These are phyloP conservation scores for Neurospora sublineolata DNA, from an alignment of 495 filamentous ascomycete species.

Conservation along the genomic window DNA sequence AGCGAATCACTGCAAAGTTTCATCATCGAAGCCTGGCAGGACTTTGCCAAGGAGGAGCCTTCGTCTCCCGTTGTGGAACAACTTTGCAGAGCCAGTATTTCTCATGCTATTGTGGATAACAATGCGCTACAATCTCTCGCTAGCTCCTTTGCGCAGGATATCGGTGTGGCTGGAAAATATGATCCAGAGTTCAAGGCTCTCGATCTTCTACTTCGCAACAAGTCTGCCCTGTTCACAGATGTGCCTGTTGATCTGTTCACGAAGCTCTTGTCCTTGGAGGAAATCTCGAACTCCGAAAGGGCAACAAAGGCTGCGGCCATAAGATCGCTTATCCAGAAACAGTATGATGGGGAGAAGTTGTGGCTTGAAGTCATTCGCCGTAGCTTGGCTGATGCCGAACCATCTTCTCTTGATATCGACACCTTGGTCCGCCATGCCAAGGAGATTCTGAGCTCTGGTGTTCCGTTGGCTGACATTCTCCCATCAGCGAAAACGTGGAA, in stretches of 20 bases:
- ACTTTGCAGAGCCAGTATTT: slow-evolving; percentile 30
- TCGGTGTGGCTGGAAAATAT: slow-evolving; percentile 6
- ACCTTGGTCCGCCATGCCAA: slow-evolving; percentile 33
- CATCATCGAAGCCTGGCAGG: slow-evolving; percentile 24
- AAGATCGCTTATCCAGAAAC: slow-evolving; percentile 22
- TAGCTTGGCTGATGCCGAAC: slow-evolving; percentile 28
- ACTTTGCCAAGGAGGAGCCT: slow-evolving; percentile 13
- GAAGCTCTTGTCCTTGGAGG: slow-evolving; percentile 32
- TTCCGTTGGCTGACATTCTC: slow-evolving; percentile 25
- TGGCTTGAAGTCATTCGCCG: slow-evolving; percentile 27
- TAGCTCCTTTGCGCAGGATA: slow-evolving; percentile 14
- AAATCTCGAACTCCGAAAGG: slow-evolving; percentile 27
- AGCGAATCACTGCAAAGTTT: slow-evolving; percentile 27
- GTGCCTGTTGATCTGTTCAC: slow-evolving; percentile 32
- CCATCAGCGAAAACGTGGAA: slow-evolving; percentile 34
- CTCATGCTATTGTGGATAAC: slow-evolving; percentile 20
- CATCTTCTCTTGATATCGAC: slow-evolving; percentile 31
- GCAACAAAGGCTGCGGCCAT: slow-evolving; percentile 23
- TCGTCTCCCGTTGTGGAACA: slow-evolving; percentile 16
- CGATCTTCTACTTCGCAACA: slow-evolving; percentile 27
- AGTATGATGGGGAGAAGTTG: slow-evolving; percentile 18
- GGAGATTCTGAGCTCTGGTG: slow-evolving; percentile 10
- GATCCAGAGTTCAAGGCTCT: slow-evolving; percentile 23
- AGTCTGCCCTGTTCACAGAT: slow-evolving; percentile 21
- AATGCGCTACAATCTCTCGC: slow-evolving; percentile 16